A percentile compares a stretch with the other conserved stretches of the same genome.
Conservation (phyloP, 305 asterid species). For the Euphrasia arctica region DNA sequence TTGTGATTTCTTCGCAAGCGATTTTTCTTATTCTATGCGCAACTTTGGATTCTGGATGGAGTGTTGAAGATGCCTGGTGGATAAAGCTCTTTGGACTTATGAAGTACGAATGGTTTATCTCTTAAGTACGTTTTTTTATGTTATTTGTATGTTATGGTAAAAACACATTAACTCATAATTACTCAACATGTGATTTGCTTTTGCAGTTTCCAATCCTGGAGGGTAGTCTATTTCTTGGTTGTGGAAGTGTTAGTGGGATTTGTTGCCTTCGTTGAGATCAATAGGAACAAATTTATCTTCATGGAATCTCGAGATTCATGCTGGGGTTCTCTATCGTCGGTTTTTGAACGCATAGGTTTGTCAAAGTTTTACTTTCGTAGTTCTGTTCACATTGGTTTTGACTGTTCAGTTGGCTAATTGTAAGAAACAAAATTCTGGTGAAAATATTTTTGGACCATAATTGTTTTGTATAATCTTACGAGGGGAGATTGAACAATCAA, state of each 20-base stretch:
- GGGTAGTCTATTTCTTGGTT: constrained; percentile 67
- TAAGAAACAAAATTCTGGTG: constrained; percentile 7
- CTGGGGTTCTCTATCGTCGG: constrained; percentile 60
- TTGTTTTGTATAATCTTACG: too few species aligned
- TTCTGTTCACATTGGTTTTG: constrained; percentile 11
- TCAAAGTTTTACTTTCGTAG: constrained; percentile 26
- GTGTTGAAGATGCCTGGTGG: constrained; percentile 72
- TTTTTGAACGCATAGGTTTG: constrained; percentile 76
- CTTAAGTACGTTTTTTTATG: not conserved
- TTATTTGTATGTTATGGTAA: constrained; percentile 3
- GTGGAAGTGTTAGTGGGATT: constrained; percentile 57
- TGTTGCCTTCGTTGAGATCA: constrained; percentile 67
- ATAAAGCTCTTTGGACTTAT: constrained; percentile 77
- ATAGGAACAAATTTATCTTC: constrained; percentile 49
- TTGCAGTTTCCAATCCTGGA: constrained; percentile 77
- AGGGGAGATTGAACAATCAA: too few species aligned
- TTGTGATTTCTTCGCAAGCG: constrained; percentile 60
- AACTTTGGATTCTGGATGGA: constrained; percentile 50
- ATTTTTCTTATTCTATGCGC: constrained; percentile 53
- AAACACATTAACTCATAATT: constrained; percentile 20
- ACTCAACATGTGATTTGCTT: constrained; percentile 31
- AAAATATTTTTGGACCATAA: too few species aligned
- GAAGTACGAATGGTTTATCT: constrained; percentile 44
- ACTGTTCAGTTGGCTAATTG: not conserved
- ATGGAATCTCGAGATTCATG: constrained; percentile 52